Conservation (phyloP, 768 basidiomycete species). For the Favolaschia claudopus region DNA sequence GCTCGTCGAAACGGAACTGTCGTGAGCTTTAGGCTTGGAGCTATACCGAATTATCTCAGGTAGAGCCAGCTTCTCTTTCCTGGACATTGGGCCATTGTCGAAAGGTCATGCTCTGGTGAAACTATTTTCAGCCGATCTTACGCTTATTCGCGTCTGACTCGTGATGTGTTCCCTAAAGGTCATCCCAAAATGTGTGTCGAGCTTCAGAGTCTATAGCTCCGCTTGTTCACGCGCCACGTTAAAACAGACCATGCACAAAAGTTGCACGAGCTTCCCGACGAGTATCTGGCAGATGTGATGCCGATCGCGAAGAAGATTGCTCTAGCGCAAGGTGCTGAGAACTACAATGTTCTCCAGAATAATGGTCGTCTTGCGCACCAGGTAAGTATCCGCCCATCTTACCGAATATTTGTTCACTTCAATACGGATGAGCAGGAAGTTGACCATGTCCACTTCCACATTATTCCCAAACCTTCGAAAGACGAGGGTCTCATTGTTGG, state of each 20-base stretch:
- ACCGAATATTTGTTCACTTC: background rate
- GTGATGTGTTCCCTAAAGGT: background rate
- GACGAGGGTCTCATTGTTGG: constrained; percentile 80
- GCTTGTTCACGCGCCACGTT: background rate
- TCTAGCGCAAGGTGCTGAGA: constrained; percentile 69
- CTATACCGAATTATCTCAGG: background rate
- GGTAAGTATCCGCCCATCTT: constrained; percentile 35
- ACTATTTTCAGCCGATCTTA: background rate
- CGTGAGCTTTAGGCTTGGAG: too few relatives aligned
- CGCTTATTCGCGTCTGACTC: background rate
- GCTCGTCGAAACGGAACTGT: constrained; percentile 76
- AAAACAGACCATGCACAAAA: constrained; percentile 82
- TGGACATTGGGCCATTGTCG: constrained; percentile 92
- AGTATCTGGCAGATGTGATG: constrained; percentile 77
- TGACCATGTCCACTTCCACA: constrained; percentile 91
- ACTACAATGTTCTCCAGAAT: constrained; percentile 89
- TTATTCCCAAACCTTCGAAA: constrained; percentile 87
- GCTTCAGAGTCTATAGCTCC: background rate
- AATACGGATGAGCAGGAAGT: constrained; percentile 56
- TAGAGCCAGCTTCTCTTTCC: constrained; percentile 74
- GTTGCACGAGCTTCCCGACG: constrained; percentile 88
- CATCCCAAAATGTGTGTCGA: constrained; percentile 85
- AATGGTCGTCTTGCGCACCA: constrained; percentile 67
- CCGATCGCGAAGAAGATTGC: constrained; percentile 91
- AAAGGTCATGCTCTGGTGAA: constrained; percentile 85